Percentiles rank a stretch among this genome's conserved stretches.
Conservation (phyloP, 2,329 filamentous ascomycete species). For the Microsporum ferrugineum region DNA sequence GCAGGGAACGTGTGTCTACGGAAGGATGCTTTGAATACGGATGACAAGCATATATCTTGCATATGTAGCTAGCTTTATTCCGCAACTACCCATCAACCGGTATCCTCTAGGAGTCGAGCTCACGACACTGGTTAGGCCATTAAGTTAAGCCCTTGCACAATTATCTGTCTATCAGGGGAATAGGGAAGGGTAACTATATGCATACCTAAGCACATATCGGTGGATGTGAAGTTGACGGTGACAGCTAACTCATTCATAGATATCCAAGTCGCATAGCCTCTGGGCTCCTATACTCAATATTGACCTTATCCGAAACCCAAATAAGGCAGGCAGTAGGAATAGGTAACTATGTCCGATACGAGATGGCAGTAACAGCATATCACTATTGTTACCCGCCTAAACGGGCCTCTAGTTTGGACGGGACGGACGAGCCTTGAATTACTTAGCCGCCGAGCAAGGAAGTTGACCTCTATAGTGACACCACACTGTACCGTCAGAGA, state of each 20-base stretch:
- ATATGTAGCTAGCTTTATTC: not conserved
- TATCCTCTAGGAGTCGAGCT: not conserved
- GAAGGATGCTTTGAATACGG: not conserved
- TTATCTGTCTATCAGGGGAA: not conserved
- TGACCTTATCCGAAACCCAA: not conserved
- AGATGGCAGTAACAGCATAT: not conserved
- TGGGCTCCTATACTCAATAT: not conserved
- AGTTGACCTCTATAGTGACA: not conserved
- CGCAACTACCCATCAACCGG: conserved; percentile 1
- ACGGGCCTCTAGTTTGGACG: not conserved
- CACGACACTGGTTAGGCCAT: not conserved
- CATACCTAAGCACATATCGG: not conserved
- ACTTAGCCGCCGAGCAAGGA: not conserved
- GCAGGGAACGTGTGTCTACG: not conserved
- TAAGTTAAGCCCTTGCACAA: not conserved
- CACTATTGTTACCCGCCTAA: not conserved
- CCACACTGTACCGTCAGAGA: not conserved
- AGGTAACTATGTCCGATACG: not conserved
- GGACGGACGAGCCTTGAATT: not conserved
- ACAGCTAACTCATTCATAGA: too few relatives aligned
- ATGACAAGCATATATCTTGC: conserved; percentile 1
- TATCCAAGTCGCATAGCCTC: too few relatives aligned
- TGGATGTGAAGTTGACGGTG: too few relatives aligned
- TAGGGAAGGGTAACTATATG: not conserved
- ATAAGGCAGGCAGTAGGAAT: not conserved